These are phyloP conservation scores for Boletus pseudopeckii DNA, from an alignment of 768 basidiomycete species.

Conservation along the genomic window DNA sequence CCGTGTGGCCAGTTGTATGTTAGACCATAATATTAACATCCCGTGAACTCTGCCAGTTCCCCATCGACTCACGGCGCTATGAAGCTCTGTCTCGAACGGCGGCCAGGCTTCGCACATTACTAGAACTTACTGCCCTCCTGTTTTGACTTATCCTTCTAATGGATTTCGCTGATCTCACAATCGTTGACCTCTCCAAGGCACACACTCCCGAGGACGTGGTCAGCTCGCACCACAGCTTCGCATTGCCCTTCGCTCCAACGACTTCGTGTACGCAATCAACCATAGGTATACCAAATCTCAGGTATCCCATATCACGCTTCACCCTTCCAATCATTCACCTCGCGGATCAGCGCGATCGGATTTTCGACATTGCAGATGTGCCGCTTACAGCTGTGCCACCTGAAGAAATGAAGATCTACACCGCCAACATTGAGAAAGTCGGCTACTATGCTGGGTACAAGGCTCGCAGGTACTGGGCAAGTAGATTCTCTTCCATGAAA, in stretches of 20 bases:
- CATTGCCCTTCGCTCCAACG: constrained; percentile 42
- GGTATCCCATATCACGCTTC: constrained; percentile 9
- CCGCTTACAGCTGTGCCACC: constrained; percentile 40
- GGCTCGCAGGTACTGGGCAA: constrained; percentile 39
- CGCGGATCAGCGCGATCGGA: constrained; percentile 38
- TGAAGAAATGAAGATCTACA: constrained; percentile 41
- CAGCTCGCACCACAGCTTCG: constrained; percentile 40
- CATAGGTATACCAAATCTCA: constrained; percentile 39
- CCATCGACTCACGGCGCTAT: too few species aligned
- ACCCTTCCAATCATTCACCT: not conserved
- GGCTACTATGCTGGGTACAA: constrained; percentile 53
- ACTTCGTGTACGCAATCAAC: constrained; percentile 41
- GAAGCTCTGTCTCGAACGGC: too few species aligned
- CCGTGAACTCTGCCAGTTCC: too few species aligned
- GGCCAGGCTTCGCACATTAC: too few species aligned
- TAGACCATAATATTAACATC: too few species aligned
- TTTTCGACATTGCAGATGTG: constrained; percentile 47
- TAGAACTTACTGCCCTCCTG: not conserved
- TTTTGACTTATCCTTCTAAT: constrained; percentile 34
- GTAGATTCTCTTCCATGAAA: too few species aligned
- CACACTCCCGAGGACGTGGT: constrained; percentile 37
- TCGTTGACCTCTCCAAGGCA: constrained; percentile 48
- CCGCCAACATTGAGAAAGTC: constrained; percentile 35
- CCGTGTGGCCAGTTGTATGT: too few species aligned
- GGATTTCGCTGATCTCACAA: constrained; percentile 47